These are phyloP conservation scores for Zizania palustris DNA, from an alignment of 202 grass and related monocot species.

Conservation along the genomic window DNA sequence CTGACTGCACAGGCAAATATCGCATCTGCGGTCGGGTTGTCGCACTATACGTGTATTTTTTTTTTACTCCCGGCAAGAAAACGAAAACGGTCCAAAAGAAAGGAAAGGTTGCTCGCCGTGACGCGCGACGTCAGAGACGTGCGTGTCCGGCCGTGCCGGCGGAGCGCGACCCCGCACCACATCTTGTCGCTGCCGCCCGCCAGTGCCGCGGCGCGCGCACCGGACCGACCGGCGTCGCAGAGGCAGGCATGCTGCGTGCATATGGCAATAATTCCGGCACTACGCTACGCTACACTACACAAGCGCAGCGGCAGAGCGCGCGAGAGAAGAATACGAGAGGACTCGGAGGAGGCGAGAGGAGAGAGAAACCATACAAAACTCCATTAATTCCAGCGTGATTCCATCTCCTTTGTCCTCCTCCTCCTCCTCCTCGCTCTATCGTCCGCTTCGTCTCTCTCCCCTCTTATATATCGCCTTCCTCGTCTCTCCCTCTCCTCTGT, in stretches of 20 bases:
- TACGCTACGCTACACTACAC: slow-evolving; percentile 23
- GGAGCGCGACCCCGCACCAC: slow-evolving; percentile 20
- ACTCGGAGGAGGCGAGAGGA: not conserved
- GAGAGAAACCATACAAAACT: slow-evolving; percentile 27
- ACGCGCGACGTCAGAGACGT: not conserved
- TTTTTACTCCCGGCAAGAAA: not conserved
- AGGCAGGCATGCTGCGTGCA: not conserved
- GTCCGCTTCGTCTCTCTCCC: not conserved
- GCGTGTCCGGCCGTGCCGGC: not conserved
- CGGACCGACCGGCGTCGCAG: slow-evolving; percentile 14
- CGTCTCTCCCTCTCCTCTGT: not conserved
- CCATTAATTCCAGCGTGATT: slow-evolving; percentile 56
- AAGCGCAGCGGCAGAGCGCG: not conserved
- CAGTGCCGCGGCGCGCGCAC: not conserved
- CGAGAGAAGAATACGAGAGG: not conserved
- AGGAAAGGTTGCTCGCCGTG: not conserved
- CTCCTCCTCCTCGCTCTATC: slow-evolving; percentile 3
- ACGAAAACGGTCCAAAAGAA: not conserved
- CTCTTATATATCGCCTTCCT: slow-evolving; percentile 8
- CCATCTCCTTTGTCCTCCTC: slow-evolving; percentile 48
- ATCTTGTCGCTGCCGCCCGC: slow-evolving; percentile 12
- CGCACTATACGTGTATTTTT: not conserved
- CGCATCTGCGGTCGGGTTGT: not conserved
- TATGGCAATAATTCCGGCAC: slow-evolving; percentile 46
- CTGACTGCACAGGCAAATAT: too few species aligned